Base-by-base conservation (phyloP, 768 basidiomycete genomes). In the Suillus ampliporus region DNA sequence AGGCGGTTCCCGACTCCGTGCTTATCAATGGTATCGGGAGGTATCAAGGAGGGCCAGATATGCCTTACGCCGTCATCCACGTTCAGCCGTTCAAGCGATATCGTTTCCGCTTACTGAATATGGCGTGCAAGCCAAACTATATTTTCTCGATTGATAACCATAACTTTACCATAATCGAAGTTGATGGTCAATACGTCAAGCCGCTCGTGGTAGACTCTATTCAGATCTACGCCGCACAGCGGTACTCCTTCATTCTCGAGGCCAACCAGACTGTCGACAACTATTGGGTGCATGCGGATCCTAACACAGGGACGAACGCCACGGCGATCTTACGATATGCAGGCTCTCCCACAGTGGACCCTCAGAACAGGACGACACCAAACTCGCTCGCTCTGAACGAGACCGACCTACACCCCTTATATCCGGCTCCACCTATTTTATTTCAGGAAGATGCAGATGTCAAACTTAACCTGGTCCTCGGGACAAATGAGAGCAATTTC, bases 151-250 rank as follows among this genome's bases (percentile, higher is more conserved):
- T 85, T 63, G 81, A 83, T 48, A 69, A 72, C 6, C 84, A 85
- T 66, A 69, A 68, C 6, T 65, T 84, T 62, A 83, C 77, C 0
- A 67, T 84, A 64, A 84, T 84, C 44, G 83, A 84, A 69, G 80
- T 75, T 3, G 83, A 85, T 53, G 80, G 79, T 10, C 53, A 77
- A 77, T 54, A 71, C 77, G 14, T 52, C 76, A 31, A 50, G 5
- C 81, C 85, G 0, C 61, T 78, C 15, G 60, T 58, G 0, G 79
- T 82, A 4, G 79, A 83, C 58, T 66, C 72, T 13, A 77, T 85
- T 57, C 68, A 78, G 8, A 81, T 88, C 41, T 83, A 78, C 58
- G 75, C 76, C 14, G 84, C 79, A 3, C 86, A 87, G 68, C 80
- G 86, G 21, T 86, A 87, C 67, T 83, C 84, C 0, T 72, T 84